Conservation (phyloP, 2,329 filamentous ascomycete genomes). For the Blastomyces emzantsi region DNA sequence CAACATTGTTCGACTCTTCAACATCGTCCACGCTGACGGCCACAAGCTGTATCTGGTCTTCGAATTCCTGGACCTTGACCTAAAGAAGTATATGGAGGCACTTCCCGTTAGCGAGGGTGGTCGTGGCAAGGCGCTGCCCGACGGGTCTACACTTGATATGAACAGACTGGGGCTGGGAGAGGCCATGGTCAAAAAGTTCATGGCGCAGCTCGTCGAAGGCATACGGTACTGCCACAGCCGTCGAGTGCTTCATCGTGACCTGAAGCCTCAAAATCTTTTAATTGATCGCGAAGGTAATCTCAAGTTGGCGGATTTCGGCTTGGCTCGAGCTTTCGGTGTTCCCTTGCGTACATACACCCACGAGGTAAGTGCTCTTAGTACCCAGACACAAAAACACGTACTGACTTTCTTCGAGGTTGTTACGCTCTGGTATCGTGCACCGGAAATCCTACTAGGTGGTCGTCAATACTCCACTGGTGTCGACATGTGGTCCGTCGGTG, state of each 20-base stretch:
- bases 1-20: constrained; percentile 78
- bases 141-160: constrained; percentile 58
- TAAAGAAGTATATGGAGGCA: constrained; percentile 96
- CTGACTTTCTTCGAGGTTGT: constrained; percentile 53
- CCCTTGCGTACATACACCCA: constrained; percentile 87
- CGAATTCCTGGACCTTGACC: constrained; percentile 81
- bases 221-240: constrained; percentile 84
- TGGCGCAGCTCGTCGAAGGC: constrained; percentile 76
- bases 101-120: constrained; percentile 76
- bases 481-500: constrained; percentile 92
- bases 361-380: constrained; percentile 47
- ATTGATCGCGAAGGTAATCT: constrained; percentile 89
- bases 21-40: constrained; percentile 90
- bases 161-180: constrained; percentile 63
- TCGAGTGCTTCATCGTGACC: constrained; percentile 85
- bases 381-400: background rate
- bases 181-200: constrained; percentile 84
- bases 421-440: constrained; percentile 85
- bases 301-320: constrained; percentile 96
- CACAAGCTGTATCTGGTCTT: constrained; percentile 93
- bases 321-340: constrained; percentile 87
- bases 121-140: constrained; percentile 73
- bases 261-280: constrained; percentile 98
- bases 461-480: constrained; percentile 90
- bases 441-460: constrained; percentile 82